Evolutionary conservation across 106 monocot genomes (phyloP), one percentile per base, ranked within the genome.

Genomic region (Apostasia ramifera): DNA sequence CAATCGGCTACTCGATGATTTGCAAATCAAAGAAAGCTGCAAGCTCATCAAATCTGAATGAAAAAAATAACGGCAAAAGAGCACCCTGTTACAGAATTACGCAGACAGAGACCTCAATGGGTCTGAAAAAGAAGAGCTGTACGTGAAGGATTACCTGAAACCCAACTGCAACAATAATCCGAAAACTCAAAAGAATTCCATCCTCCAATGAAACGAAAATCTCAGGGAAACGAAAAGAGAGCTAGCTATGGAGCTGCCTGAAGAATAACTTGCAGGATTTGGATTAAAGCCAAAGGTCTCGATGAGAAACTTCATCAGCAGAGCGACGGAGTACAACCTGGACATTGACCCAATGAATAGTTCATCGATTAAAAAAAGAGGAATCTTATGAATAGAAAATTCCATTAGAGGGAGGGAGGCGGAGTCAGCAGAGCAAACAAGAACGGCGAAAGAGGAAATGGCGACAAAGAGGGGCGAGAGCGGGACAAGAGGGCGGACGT

Each of bases 81-180:
- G 9, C 62, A 62, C 42, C 9, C 62, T 44, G 44, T 26, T 26
- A 26, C 26, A 26, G 26, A 26, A 44, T 62, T 45, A 44, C 44
- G 62, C 44, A 62, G 47, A 48, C 48, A 26, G 13, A 12, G 45
- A 63, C 12, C 45, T 63, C 8, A n/a, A 63, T 12, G 62, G 12
- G 26, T 26, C 26, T 26, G 26, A 26, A n/a, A n/a, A 63, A 9
- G 4, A 50, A 63, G n/a, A 63, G 62, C 10, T 46, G 10, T 44
- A 1, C 44, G n/a, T 63, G n/a, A 63, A 45, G 62, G 14, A 61
- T 44, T 63, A 63, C 62, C 44, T 6, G 45, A 63, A 63, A 63
- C 8, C 12, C 62, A 45, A 1, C 4, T 63, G 39, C 44, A 44
- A 3, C n/a, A 39, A 63, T 63, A 1, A 61, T 12, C 62, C 44